Evolutionary conservation across 1,284 basidiomycete species (phyloP), one percentile per base, ranked within the genome.

Genomic region (Ganoderma multipileum): DNA sequence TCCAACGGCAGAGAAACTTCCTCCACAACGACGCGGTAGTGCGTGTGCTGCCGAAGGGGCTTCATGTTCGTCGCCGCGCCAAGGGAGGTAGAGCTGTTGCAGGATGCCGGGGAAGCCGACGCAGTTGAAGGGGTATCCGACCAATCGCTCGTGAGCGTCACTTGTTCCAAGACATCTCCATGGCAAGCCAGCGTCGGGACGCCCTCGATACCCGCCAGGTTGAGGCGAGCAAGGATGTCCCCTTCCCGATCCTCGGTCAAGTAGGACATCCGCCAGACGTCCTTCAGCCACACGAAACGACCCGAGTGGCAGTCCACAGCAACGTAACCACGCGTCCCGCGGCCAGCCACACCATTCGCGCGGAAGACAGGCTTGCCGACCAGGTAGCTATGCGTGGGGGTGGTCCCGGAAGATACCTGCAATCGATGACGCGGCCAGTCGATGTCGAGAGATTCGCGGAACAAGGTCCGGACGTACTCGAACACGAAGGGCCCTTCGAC

Each of bases 11-110:
- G 16, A 23, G 39, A 63, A 4, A 70, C 55, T 50, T 70, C 69
- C 11, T 58, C 4, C 1, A 63, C 63, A 1, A 58, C 65, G 18
- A 67, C 18, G 36, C 69, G 66, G 44, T 70, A 70, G 44, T 70
- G 69, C 36, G 58, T 28, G 41, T 67, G 61, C 9, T 28, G 7
- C 28, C 42, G 61, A 18, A 66, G 30, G 1, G 63, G 69, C n/a
- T n/a, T n/a, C n/a, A n/a, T n/a, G n/a, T n/a, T n/a, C n/a, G n/a
- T n/a, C n/a, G n/a, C n/a, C n/a, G n/a, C n/a, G n/a, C n/a, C n/a
- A n/a, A n/a, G n/a, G n/a, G n/a, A n/a, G n/a, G n/a, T n/a, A n/a
- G n/a, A n/a, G n/a, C n/a, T n/a, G n/a, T n/a, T n/a, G n/a, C n/a
- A n/a, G n/a, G n/a, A n/a, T n/a, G n/a, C n/a, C n/a, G 28, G 18